Conservation (phyloP, 352 stramenopile genomes). For the Phytopythium sindhum region DNA sequence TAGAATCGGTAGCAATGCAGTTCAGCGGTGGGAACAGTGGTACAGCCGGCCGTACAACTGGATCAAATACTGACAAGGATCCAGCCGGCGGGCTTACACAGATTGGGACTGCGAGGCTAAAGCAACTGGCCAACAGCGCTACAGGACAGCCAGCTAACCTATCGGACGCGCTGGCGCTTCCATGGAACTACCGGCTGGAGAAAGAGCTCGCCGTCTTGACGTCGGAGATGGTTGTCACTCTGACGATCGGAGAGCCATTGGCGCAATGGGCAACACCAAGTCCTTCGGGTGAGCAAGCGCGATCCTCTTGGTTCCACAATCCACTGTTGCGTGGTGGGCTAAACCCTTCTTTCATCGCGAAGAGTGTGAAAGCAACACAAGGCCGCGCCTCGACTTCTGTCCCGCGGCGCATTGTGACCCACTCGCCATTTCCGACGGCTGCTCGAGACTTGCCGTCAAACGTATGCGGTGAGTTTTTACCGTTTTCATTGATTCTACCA, state of each 20-base stretch:
- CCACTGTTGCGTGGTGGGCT: slow-evolving; percentile 33
- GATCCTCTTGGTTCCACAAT: slow-evolving; percentile 16
- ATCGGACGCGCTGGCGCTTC: slow-evolving; percentile 30
- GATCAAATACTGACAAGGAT: not conserved
- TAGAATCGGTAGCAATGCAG: slow-evolving; percentile 12
- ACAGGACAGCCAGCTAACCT: slow-evolving; percentile 14
- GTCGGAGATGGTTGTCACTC: slow-evolving; percentile 51
- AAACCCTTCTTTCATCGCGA: slow-evolving; percentile 8
- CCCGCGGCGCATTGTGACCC: slow-evolving; percentile 18
- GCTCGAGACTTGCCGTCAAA: not conserved
- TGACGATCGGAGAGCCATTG: slow-evolving; percentile 37
- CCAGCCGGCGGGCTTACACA: not conserved
- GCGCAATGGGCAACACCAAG: slow-evolving; percentile 7
- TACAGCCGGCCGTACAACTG: slow-evolving; percentile 4
- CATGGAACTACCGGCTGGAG: slow-evolving; percentile 57
- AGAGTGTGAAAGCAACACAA: slow-evolving; percentile 11
- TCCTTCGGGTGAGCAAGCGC: not conserved
- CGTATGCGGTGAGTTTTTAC: slow-evolving; percentile 6
- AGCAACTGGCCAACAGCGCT: slow-evolving; percentile 1
- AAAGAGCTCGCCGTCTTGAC: slow-evolving; percentile 58
- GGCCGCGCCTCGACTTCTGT: not conserved
- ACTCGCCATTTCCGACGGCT: slow-evolving; percentile 24
- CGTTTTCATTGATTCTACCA: slow-evolving; percentile 42
- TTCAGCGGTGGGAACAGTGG: not conserved
- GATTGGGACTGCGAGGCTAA: not conserved